These are phyloP conservation scores for Phalaenopsis equestris DNA, from an alignment of 106 monocot genomes.

Conservation along the genomic window DNA sequence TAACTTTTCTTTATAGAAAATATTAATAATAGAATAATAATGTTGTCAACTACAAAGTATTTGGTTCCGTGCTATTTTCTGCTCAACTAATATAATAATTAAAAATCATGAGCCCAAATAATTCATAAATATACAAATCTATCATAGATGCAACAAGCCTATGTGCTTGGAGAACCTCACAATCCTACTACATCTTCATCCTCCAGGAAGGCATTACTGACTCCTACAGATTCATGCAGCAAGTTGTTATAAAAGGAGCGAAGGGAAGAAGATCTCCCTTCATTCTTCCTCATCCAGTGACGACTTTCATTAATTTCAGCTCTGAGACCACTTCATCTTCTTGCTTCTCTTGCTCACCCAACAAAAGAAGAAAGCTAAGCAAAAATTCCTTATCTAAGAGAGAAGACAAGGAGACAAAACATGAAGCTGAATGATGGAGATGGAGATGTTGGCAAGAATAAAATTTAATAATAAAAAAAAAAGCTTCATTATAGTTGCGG, in stretches of 20 bases:
- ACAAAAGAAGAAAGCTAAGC: constrained; percentile 32
- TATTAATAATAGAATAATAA: too few relatives aligned
- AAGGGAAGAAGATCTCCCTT: constrained; percentile 15
- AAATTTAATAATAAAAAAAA: too few relatives aligned
- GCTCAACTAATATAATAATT: too few relatives aligned
- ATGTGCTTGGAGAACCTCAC: too few relatives aligned
- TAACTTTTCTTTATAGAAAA: too few relatives aligned
- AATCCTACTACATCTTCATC: too few relatives aligned
- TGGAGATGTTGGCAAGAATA: neutral
- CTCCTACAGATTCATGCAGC: constrained; percentile 53
- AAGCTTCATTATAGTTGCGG: constrained; percentile 10
- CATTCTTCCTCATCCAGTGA: constrained; percentile 23
- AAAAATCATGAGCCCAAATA: too few relatives aligned
- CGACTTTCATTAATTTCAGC: neutral
- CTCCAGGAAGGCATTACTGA: constrained; percentile 44
- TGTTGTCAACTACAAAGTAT: too few relatives aligned
- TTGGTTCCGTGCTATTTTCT: too few relatives aligned
- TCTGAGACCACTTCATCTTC: constrained; percentile 19
- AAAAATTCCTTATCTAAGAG: constrained; percentile 2
- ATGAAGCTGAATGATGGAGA: neutral
- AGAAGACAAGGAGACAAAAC: constrained; percentile 11
- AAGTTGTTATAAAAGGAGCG: constrained; percentile 14
- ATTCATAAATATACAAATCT: too few relatives aligned
- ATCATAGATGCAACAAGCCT: too few relatives aligned
- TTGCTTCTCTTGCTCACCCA: constrained; percentile 18